Base-by-base conservation (phyloP, 768 basidiomycete genomes). In the Heimioporus sp. region DNA sequence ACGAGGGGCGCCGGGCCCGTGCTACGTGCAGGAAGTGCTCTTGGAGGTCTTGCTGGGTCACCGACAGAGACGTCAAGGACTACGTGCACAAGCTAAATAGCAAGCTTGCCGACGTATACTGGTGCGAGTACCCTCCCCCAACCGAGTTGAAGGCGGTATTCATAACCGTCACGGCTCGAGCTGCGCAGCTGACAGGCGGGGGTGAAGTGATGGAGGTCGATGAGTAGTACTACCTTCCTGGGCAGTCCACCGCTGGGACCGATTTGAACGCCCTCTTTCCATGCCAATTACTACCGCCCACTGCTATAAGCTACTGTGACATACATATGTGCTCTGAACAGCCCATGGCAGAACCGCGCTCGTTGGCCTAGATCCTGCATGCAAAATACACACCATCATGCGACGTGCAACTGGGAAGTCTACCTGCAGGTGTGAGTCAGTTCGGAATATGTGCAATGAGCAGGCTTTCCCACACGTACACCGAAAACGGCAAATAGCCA, bases 311-410 rank as follows among this genome's bases (percentile, higher is more conserved):
- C n/a, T n/a, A n/a, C n/a, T n/a, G n/a, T n/a, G n/a, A n/a, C n/a
- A n/a, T n/a, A n/a, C n/a, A n/a, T n/a, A n/a, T n/a, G n/a, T n/a
- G n/a, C 35, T 75, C 72, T 4, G 72, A 62, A 9, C 60, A 62
- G 21, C 64, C 62, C 16, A 53, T 46, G 30, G 53, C 48, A 11
- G 68, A 67, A 49, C 62, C 69, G 21, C 73, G 71, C 49, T 89
- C 85, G 56, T 82, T 79, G 39, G 87, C 83, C 90, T 89, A 92
- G 39, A 89, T 84, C 90, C 91, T 92, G 9, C 79, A 0, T 91
- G 91, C 4, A 92, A 72, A 1, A 86, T n/a, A n/a, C n/a, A n/a
- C n/a, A n/a, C n/a, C n/a, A n/a, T n/a, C n/a, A n/a, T n/a, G n/a
- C n/a, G n/a, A 76, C 1, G 82, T 85, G 12, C 90, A 79, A 13